Conservation (phyloP, 1,284 basidiomycete species). For the Pseudozyma thailandica region DNA sequence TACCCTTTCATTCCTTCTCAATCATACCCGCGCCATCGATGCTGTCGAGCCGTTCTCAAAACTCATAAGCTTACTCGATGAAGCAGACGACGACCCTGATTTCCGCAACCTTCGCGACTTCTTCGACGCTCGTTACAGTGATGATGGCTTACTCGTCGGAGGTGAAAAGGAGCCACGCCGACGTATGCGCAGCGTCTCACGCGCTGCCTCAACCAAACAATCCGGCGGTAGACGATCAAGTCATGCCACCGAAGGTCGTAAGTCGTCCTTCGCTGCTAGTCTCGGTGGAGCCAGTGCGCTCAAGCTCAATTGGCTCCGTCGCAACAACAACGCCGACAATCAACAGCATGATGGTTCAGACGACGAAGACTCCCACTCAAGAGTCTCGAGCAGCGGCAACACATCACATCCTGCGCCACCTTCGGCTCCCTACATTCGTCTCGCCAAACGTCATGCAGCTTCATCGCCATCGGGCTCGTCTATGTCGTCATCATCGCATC, state of each 20-base stretch:
- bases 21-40: slow-evolving; percentile 43
- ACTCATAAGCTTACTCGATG: slow-evolving; percentile 54
- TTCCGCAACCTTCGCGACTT: slow-evolving; percentile 59
- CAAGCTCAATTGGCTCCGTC: slow-evolving; percentile 45
- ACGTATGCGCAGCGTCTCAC: slow-evolving; percentile 41
- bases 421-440: slow-evolving; percentile 46
- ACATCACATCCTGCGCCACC: slow-evolving; percentile 22
- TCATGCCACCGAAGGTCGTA: slow-evolving; percentile 33
- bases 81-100: slow-evolving; percentile 57
- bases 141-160: slow-evolving; percentile 25
- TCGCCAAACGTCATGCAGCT: slow-evolving; percentile 12
- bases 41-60: slow-evolving; percentile 48
- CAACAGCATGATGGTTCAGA: slow-evolving; percentile 35
- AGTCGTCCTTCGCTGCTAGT: slow-evolving; percentile 48
- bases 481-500: slow-evolving; percentile 17
- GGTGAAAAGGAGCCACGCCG: slow-evolving; percentile 31
- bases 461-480: slow-evolving; percentile 15
- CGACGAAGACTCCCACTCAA: slow-evolving; percentile 42
- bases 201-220: slow-evolving; percentile 35
- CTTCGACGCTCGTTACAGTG: slow-evolving; percentile 57
- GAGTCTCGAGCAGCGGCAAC: slow-evolving; percentile 28
- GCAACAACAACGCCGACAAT: slow-evolving; percentile 31
- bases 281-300: slow-evolving; percentile 31
- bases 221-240: slow-evolving; percentile 18
- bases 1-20: slow-evolving; percentile 48